Evolutionary conservation across 2,329 filamentous ascomycete genomes (phyloP), one percentile per base, ranked within the genome.

Genomic region (Macrophomina pseudophaseolina): DNA sequence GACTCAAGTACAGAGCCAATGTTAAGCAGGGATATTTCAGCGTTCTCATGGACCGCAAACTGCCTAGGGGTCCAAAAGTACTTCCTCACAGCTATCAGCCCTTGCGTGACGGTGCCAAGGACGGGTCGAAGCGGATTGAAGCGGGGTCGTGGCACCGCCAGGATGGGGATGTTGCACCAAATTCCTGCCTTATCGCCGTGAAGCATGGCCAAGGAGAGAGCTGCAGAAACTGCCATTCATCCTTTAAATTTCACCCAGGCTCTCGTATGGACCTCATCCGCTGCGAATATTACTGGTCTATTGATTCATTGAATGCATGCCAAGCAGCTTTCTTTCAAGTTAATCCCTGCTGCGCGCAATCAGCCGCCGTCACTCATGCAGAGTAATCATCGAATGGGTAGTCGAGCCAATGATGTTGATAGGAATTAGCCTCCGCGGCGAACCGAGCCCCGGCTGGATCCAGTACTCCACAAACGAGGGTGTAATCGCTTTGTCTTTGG

Each of bases 101-200:
- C 58, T 62, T 49, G 58, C 58, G 44, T 62, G 30, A 35, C 16
- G 8, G 23, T 18, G 23, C 40, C n/a, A 60, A 28, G 8, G 42
- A 33, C n/a, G 3, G 14, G 28, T 18, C 11, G 42, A 12, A 5
- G 58, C n/a, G 28, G 56, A 51, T 49, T 40, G 56, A 28, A 62
- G 44, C 58, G 58, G 58, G 58, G 58, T 40, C 11, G 56, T 48
- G 11, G 16, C 54, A 58, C 54, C n/a, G 16, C 5, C 8, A 38
- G 32, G 6, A 4, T 16, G 32, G 6, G 6, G 32, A 54, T 33
- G 32, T 32, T 28, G 52, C n/a, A 38, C 11, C 33, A 12, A 16
- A 38, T 14, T 54, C 52, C 32, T 38, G 30, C 18, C 33, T 23
- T 40, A 54, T 54, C 33, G 6, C 14, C 1, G n/a, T 9, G 38